A percentile compares a stretch with the other conserved stretches of the same genome.
phyloP scores from a whole-genome alignment of 257 asterid species.

The Solanum corneliomulleri region DNA sequence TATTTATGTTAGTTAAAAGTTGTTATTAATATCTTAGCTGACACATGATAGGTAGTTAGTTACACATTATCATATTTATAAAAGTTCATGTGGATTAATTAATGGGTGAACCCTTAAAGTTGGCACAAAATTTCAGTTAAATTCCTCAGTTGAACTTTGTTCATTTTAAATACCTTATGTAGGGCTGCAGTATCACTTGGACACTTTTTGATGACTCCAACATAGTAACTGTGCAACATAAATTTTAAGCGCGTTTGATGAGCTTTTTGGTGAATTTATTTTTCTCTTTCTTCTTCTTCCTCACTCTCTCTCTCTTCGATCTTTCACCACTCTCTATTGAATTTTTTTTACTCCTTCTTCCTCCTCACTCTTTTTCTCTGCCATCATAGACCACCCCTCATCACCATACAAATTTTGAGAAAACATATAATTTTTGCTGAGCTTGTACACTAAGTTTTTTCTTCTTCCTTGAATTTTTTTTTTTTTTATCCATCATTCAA shows the following conservation, averaged over 20 bases:
- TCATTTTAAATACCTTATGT: too few relatives aligned
- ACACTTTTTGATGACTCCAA: background rate
- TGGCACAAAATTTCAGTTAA: background rate
- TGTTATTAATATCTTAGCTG: too few relatives aligned
- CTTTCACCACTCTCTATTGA: background rate
- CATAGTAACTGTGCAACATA: background rate
- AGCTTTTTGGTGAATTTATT: background rate
- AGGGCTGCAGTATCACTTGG: background rate
- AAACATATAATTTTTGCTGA: background rate
- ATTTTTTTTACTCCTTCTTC: background rate
- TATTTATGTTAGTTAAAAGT: too few relatives aligned
- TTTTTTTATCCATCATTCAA: background rate
- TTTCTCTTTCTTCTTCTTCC: background rate
- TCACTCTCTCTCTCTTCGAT: background rate
- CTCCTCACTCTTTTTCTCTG: background rate
- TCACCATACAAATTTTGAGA: background rate
- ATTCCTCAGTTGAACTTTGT: too few relatives aligned
- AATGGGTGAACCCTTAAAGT: too few relatives aligned
- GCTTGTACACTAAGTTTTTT: background rate
- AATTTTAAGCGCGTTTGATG: too few relatives aligned
- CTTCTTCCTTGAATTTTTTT: background rate
- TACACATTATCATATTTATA: too few relatives aligned
- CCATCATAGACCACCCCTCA: background rate
- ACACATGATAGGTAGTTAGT: too few relatives aligned
- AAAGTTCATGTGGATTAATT: too few relatives aligned